Evolutionary conservation across 768 basidiomycete species (phyloP), one percentile per base, ranked within the genome.

Genomic region (Pholiota conissans): DNA sequence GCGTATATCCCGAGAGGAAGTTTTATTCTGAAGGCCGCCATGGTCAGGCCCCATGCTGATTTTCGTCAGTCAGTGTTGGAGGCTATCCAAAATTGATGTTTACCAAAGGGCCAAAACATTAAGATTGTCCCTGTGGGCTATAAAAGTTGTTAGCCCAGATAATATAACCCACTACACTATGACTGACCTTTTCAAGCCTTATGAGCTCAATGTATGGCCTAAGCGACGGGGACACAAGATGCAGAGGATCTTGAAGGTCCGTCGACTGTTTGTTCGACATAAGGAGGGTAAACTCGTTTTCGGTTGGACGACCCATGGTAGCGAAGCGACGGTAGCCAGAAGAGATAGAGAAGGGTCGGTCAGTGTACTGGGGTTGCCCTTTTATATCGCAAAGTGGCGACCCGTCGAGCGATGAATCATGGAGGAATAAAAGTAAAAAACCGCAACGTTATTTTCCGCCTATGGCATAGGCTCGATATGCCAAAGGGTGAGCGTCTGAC

Each of bases 51-150:
- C 79, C 79, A 83, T 30, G 75, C 78, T 79, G 24, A n/a, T 27
- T 14, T 11, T 18, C 32, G 26, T 24, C 32, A 11, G 34, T 34
- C 16, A 39, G 28, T n/a, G 14, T 8, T 52, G 1, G 10, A 29
- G 20, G n/a, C n/a, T 20, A 27, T 14, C 22, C 13, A 56, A 42
- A 45, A 39, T 32, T n/a, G 9, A 29, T 20, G 52, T 67, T 32
- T 65, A 81, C 81, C 78, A 52, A 78, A 83, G 5, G 81, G 80
- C 79, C 80, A 83, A 66, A 81, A 83, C 76, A 80, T 78, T 22
- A 83, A 71, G 46, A 77, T 72, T 3, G 74, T 79, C 22, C 81
- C 81, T 30, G 79, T 81, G 4, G 80, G 79, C 81, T 83, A 49
- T 40, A 24, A 30, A 22, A 20, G 40, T 37, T 11, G 39, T 42